Percentiles rank a stretch among this genome's conserved stretches.
These are phyloP conservation scores for Colletotrichum cordylinicola DNA, from an alignment of 2,329 filamentous ascomycete genomes.

Conservation along the genomic window DNA sequence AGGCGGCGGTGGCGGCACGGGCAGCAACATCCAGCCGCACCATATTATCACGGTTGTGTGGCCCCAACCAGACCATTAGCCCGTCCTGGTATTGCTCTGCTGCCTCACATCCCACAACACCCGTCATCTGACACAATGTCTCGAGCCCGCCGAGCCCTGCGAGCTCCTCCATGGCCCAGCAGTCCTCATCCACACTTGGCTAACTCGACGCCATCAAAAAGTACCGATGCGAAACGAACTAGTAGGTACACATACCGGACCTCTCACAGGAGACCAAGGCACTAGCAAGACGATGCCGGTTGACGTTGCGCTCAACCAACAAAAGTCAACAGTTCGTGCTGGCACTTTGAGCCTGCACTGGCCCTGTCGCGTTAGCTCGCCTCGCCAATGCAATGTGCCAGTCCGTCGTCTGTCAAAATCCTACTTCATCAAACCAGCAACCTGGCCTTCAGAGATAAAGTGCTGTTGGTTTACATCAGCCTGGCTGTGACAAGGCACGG, in stretches of 20 bases:
- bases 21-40: neutral
- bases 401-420: neutral
- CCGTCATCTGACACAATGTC: neutral
- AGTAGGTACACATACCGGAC: neutral
- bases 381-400: neutral
- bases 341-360: neutral
- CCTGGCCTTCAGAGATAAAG: neutral
- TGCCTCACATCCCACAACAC: neutral
- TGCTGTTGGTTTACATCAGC: neutral
- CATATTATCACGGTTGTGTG: conserved; percentile 1
- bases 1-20: neutral
- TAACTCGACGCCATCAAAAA: neutral
- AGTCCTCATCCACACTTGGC: neutral
- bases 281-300: neutral
- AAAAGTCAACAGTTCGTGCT: neutral
- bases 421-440: conserved; percentile 4
- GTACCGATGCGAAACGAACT: neutral
- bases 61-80: conserved; percentile 7
- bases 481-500: neutral
- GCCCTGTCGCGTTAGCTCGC: neutral
- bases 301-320: conserved; percentile 8
- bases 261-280: neutral
- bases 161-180: neutral
- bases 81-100: conserved; percentile 6
- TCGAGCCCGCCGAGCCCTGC: neutral